These are phyloP conservation scores for Saturnispora dispora DNA, from an alignment of 805 yeast genomes.

Conservation along the genomic window DNA sequence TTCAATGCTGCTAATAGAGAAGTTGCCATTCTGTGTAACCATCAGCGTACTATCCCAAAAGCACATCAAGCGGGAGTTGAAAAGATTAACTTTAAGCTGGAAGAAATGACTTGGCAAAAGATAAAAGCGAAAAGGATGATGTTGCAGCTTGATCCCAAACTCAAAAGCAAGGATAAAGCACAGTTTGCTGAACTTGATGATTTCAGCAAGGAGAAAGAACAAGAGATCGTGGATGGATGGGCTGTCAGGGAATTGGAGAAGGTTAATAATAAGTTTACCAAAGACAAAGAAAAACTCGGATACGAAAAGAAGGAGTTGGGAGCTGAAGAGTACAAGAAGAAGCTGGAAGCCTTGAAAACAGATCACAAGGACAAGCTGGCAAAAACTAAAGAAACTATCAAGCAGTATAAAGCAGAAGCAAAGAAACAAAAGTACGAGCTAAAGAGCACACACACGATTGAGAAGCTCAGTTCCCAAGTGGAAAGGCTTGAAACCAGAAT, in stretches of 20 bases:
- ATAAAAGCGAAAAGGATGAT: conserved; percentile 66
- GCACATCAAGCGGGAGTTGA: conserved; percentile 74
- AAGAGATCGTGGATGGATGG: conserved; percentile 46
- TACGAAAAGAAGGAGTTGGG: conserved; percentile 48
- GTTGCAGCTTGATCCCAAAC: conserved; percentile 48
- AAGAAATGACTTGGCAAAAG: conserved; percentile 80
- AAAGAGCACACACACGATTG: conserved; percentile 46
- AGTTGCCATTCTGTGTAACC: conserved; percentile 94
- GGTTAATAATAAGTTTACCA: conserved; percentile 50
- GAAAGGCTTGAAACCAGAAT: conserved; percentile 67
- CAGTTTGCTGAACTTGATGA: conserved; percentile 64
- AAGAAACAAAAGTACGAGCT: conserved; percentile 50
- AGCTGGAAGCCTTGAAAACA: conserved; percentile 41
- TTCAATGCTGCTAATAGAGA: conserved; percentile 94
- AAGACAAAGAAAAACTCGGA: conserved; percentile 68
- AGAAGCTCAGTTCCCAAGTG: conserved; percentile 62
- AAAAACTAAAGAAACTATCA: conserved; percentile 42
- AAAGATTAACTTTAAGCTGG: conserved; percentile 65
- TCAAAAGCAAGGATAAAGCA: conserved; percentile 40
- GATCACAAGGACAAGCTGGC: conserved; percentile 48
- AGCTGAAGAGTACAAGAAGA: conserved; percentile 43
- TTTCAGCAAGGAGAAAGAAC: conserved; percentile 55
- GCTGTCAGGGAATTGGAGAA: conserved; percentile 60
- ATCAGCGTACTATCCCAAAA: conserved; percentile 87
- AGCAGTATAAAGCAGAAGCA: conserved; percentile 48